phyloP scores from a whole-genome alignment of 2,329 filamentous ascomycete species.

The Cladosporium sp. region DNA sequence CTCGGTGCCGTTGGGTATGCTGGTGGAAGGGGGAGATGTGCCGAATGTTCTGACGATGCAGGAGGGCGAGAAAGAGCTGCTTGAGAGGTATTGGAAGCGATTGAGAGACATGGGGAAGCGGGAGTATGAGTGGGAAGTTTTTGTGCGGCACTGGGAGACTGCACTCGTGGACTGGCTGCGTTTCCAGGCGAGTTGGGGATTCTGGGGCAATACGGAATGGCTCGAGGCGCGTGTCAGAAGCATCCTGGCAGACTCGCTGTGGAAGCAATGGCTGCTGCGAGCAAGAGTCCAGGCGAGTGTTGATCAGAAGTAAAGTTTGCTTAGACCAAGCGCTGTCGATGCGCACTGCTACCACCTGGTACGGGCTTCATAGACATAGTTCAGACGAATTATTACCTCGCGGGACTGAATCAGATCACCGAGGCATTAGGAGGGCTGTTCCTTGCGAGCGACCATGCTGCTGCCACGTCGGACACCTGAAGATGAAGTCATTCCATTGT shows the following conservation, averaged over 20 bases:
- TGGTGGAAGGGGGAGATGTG: constrained; percentile 32
- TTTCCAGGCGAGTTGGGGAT: constrained; percentile 33
- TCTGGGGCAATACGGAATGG: constrained; percentile 24
- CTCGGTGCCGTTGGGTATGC: constrained; percentile 52
- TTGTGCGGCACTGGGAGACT: constrained; percentile 58
- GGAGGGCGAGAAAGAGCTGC: constrained; percentile 44
- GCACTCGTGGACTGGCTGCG: constrained; percentile 61
- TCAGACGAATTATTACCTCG: too few species aligned
- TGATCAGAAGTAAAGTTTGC: too few species aligned
- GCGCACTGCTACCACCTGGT: too few species aligned
- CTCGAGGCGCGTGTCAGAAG: constrained; percentile 18
- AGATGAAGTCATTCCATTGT: too few species aligned
- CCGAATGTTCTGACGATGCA: constrained; percentile 43
- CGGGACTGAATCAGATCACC: too few species aligned
- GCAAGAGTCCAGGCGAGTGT: background rate
- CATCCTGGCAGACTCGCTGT: constrained; percentile 17
- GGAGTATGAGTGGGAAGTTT: constrained; percentile 49
- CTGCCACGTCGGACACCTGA: too few species aligned
- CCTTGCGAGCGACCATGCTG: too few species aligned
- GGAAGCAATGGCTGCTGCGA: constrained; percentile 13
- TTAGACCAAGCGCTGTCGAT: too few species aligned
- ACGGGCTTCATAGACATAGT: too few species aligned
- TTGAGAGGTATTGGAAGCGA: constrained; percentile 44
- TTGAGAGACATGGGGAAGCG: constrained; percentile 31
- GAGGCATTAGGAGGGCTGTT: too few species aligned